phyloP scores from a whole-genome alignment of 2,329 filamentous ascomycete species.

The Penicillium sp. region DNA sequence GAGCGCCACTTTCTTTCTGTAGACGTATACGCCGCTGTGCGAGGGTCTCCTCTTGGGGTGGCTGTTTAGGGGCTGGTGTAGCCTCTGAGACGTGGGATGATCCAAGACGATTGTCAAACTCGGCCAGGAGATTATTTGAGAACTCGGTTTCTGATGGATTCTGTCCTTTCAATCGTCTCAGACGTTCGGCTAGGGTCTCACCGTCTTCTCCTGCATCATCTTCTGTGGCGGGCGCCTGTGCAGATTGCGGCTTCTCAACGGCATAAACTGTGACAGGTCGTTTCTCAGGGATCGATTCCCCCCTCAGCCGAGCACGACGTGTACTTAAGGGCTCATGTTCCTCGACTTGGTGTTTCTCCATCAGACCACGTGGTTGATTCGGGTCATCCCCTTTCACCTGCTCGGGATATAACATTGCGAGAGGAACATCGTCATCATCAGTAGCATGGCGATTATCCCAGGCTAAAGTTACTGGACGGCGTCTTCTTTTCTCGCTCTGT shows the following conservation, averaged over 20 bases:
- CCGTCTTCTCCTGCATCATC: slow-evolving; percentile 25
- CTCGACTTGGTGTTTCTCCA: slow-evolving; percentile 75
- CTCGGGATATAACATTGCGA: slow-evolving; percentile 73
- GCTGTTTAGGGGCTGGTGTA: slow-evolving; percentile 16
- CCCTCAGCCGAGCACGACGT: slow-evolving; percentile 72
- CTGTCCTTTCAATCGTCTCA: slow-evolving; percentile 42
- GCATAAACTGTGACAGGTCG: slow-evolving; percentile 39
- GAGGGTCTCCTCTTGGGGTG: slow-evolving; percentile 45
- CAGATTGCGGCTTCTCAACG: slow-evolving; percentile 14
- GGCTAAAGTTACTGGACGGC: slow-evolving; percentile 78
- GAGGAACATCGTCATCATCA: slow-evolving; percentile 80
- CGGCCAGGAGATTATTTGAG: slow-evolving; percentile 43
- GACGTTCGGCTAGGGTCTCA: slow-evolving; percentile 48
- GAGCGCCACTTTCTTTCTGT: slow-evolving; percentile 39
- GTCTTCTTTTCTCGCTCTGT: slow-evolving; percentile 68
- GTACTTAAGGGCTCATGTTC: slow-evolving; percentile 87
- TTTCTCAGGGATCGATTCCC: slow-evolving; percentile 47
- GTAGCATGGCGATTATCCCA: slow-evolving; percentile 70
- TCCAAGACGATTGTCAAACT: slow-evolving; percentile 32
- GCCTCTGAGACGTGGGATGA: neutral
- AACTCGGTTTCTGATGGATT: slow-evolving; percentile 42
- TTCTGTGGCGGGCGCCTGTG: neutral
- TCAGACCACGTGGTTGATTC: slow-evolving; percentile 45
- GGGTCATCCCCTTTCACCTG: slow-evolving; percentile 34
- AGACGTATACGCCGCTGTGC: slow-evolving; percentile 48